Evolutionary conservation across 306 rosid genomes (phyloP).

Genomic region (Myrica gale): DNA sequence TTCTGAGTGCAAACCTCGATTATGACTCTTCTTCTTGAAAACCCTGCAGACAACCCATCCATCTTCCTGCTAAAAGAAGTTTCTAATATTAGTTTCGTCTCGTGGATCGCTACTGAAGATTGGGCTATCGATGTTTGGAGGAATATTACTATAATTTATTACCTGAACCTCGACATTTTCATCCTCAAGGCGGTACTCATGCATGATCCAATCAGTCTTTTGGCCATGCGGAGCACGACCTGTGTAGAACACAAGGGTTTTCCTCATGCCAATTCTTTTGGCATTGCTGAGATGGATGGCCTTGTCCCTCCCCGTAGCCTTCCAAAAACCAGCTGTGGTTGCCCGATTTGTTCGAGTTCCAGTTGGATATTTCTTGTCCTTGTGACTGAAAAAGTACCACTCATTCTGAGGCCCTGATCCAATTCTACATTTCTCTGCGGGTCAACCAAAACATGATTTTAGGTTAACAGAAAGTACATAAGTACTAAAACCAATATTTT

Average conservation of each 20-base stretch:
- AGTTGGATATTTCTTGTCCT: slow-evolving; percentile 95
- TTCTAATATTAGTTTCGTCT: too few species aligned
- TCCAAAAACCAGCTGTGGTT: slow-evolving; percentile 95
- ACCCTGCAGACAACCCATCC: slow-evolving; percentile 99
- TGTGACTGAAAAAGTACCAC: slow-evolving; percentile 98
- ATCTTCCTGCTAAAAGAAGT: slow-evolving; percentile 60
- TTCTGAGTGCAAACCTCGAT: slow-evolving; percentile 46
- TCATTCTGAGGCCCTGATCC: slow-evolving; percentile 96
- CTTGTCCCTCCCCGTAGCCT: slow-evolving; percentile 97
- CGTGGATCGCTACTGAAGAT: too few species aligned
- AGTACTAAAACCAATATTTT: not conserved
- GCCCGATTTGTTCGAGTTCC: slow-evolving; percentile 95
- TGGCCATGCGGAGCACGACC: slow-evolving; percentile 99
- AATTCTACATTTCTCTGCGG: slow-evolving; percentile 80
- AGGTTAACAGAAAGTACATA: not conserved
- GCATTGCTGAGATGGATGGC: slow-evolving; percentile 66
- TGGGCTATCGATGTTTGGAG: too few species aligned
- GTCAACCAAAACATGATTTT: not conserved
- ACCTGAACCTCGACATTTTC: slow-evolving; percentile 68
- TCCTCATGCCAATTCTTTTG: slow-evolving; percentile 94
- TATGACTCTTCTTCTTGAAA: slow-evolving; percentile 78
- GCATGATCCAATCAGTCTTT: slow-evolving; percentile 99
- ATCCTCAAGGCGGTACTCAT: slow-evolving; percentile 90
- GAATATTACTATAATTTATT: not conserved
- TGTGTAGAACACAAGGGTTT: slow-evolving; percentile 91